These are phyloP conservation scores for Botryosphaeria dothidea DNA, from an alignment of 2,329 filamentous ascomycete genomes.

Conservation along the genomic window DNA sequence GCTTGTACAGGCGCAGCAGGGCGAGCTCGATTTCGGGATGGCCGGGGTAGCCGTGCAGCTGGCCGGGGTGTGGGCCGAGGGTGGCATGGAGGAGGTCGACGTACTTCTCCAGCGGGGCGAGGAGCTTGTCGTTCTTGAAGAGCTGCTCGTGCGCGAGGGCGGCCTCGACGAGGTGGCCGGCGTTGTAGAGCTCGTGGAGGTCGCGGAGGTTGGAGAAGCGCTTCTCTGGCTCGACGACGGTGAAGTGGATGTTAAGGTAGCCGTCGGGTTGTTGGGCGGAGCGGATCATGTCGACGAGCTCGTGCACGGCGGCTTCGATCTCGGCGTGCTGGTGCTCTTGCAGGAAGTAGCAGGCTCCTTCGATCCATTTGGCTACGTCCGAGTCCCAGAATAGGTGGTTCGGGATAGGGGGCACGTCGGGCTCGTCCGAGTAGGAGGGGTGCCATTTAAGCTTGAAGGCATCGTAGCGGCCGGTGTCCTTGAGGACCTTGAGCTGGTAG, in stretches of 20 bases:
- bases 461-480: slow-evolving; percentile 54
- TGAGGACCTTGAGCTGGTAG: slow-evolving; percentile 56
- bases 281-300: slow-evolving; percentile 60
- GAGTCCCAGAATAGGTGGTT: slow-evolving; percentile 63
- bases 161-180: slow-evolving; percentile 63
- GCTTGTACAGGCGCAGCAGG: slow-evolving; percentile 47
- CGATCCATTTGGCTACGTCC: slow-evolving; percentile 62
- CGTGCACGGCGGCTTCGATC: slow-evolving; percentile 53
- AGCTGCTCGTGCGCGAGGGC: slow-evolving; percentile 58
- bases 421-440: slow-evolving; percentile 52
- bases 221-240: slow-evolving; percentile 57
- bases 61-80: slow-evolving; percentile 53
- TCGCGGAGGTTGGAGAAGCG: slow-evolving; percentile 62
- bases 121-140: slow-evolving; percentile 53
- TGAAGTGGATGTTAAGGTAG: slow-evolving; percentile 65
- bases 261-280: slow-evolving; percentile 60
- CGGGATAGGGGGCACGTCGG: slow-evolving; percentile 57
- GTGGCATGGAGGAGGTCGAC: slow-evolving; percentile 52
- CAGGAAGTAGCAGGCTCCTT: slow-evolving; percentile 62
- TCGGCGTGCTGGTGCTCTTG: slow-evolving; percentile 44
- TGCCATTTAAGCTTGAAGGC: slow-evolving; percentile 61
- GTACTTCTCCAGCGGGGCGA: slow-evolving; percentile 57
- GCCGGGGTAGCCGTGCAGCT: slow-evolving; percentile 61
- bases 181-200: slow-evolving; percentile 65
- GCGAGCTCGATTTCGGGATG: slow-evolving; percentile 59